Percentiles rank a stretch among this genome's conserved stretches.
These are phyloP conservation scores for Agrocybe pediades DNA, from an alignment of 768 basidiomycete species.

Conservation along the genomic window DNA sequence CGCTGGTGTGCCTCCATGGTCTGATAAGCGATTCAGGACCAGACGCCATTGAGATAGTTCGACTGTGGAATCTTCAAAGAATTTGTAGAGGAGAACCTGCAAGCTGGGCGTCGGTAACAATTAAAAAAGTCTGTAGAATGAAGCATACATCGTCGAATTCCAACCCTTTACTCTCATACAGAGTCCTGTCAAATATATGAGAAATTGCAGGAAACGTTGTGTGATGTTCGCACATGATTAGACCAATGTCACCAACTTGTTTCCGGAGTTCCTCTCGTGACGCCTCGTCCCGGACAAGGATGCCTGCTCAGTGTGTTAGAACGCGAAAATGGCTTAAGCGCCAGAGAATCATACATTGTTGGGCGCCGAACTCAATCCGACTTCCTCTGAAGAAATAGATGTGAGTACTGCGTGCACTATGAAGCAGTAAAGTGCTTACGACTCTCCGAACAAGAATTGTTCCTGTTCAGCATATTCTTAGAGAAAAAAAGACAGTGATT, in stretches of 20 bases:
- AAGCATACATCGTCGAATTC: constrained; percentile 61
- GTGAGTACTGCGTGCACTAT: not conserved
- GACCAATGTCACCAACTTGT: constrained; percentile 58
- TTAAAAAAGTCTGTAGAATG: not conserved
- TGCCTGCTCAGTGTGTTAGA: constrained; percentile 41
- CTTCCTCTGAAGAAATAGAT: constrained; percentile 34
- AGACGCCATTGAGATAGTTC: constrained; percentile 61
- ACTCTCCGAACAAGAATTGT: constrained; percentile 59
- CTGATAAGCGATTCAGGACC: constrained; percentile 42
- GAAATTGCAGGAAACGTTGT: not conserved
- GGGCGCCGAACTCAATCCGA: constrained; percentile 59
- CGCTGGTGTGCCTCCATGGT: constrained; percentile 21
- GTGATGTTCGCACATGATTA: constrained; percentile 51
- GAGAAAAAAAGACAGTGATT: not conserved
- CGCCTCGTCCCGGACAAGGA: constrained; percentile 63
- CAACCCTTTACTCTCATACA: constrained; percentile 67
- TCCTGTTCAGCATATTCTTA: constrained; percentile 30
- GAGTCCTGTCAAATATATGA: constrained; percentile 47
- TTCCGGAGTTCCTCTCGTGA: constrained; percentile 48
- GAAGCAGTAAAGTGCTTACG: constrained; percentile 32
- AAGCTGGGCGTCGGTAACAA: not conserved
- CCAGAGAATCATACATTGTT: constrained; percentile 49
- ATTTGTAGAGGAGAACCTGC: constrained; percentile 74
- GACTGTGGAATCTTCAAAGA: constrained; percentile 65
- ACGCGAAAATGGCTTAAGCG: not conserved